Evolutionary conservation across 176 grass and related monocot species (phyloP).

Genomic region (Eleusine indica): DNA sequence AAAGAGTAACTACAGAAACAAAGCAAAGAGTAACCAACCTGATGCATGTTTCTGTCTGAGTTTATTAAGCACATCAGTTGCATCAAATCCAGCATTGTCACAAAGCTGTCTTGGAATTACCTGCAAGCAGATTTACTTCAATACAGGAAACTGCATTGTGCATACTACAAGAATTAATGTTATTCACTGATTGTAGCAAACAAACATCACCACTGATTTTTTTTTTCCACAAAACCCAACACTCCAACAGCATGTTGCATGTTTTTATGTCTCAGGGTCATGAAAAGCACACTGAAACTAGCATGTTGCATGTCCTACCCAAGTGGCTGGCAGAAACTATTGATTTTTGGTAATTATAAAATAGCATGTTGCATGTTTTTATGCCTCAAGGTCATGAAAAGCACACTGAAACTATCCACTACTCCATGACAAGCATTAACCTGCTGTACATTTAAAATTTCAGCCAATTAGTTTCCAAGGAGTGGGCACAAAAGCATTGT

Average conservation of each 20-base stretch:
- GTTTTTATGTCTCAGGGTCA: neutral
- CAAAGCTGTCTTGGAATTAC: slow-evolving; percentile 74
- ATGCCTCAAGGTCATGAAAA: neutral
- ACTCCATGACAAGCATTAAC: too few relatives aligned
- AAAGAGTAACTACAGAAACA: slow-evolving; percentile 13
- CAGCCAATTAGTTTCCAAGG: neutral
- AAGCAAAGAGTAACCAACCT: slow-evolving; percentile 40
- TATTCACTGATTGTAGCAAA: neutral
- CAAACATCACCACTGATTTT: neutral
- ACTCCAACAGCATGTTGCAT: neutral
- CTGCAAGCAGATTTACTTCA: slow-evolving; percentile 28
- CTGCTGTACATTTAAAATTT: neutral
- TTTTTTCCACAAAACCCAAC: neutral
- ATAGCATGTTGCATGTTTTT: neutral
- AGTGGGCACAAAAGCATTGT: neutral
- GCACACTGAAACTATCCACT: neutral
- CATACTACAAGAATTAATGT: neutral
- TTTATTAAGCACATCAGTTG: slow-evolving; percentile 70
- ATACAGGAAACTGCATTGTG: neutral
- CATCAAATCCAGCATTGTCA: slow-evolving; percentile 78
- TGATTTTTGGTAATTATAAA: neutral
- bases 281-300: neutral
- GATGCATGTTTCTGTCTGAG: slow-evolving; percentile 78
- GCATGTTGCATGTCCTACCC: neutral
- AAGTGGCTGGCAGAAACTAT: neutral